phyloP scores from a whole-genome alignment of 1,284 basidiomycete species.

The Exsudoporus floridanus region DNA sequence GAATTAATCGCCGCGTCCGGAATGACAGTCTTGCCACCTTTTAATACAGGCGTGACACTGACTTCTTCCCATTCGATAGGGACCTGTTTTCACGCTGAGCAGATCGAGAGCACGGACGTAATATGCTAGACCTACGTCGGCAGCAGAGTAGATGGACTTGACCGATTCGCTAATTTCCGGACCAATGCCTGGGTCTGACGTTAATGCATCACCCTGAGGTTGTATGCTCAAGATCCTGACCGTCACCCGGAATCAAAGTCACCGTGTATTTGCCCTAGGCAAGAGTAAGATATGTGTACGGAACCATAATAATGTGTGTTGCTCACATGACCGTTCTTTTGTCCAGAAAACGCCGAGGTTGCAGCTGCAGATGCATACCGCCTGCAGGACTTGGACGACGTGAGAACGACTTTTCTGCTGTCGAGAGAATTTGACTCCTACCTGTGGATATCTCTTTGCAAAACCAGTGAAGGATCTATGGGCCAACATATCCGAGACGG shows the following conservation, averaged over 20 bases:
- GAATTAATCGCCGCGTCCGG: conserved; percentile 90
- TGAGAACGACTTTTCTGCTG: conserved; percentile 13
- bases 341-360: conserved; percentile 83
- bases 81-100: conserved; percentile 51
- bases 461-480: conserved; percentile 54
- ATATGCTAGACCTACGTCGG: conserved; percentile 55
- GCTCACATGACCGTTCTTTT: conserved; percentile 83
- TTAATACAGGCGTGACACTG: conserved; percentile 91
- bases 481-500: conserved; percentile 49
- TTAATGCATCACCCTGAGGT: conserved; percentile 22
- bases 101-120: conserved; percentile 1
- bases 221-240: conserved; percentile 46
- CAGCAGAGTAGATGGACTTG: conserved; percentile 90
- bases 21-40: conserved; percentile 96
- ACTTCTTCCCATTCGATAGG: conserved; percentile 99
- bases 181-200: conserved; percentile 76
- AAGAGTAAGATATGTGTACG: conserved; percentile 5
- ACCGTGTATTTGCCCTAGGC: conserved; percentile 91
- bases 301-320: background rate
- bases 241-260: conserved; percentile 90
- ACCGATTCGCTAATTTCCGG: conserved; percentile 97
- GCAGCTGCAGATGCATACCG: conserved; percentile 72
- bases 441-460: conserved; percentile 50
- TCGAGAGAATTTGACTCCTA: conserved; percentile 27
- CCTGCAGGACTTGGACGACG: conserved; percentile 49